phyloP scores from a whole-genome alignment of 495 filamentous ascomycete genomes.

The Neurospora sp. region DNA sequence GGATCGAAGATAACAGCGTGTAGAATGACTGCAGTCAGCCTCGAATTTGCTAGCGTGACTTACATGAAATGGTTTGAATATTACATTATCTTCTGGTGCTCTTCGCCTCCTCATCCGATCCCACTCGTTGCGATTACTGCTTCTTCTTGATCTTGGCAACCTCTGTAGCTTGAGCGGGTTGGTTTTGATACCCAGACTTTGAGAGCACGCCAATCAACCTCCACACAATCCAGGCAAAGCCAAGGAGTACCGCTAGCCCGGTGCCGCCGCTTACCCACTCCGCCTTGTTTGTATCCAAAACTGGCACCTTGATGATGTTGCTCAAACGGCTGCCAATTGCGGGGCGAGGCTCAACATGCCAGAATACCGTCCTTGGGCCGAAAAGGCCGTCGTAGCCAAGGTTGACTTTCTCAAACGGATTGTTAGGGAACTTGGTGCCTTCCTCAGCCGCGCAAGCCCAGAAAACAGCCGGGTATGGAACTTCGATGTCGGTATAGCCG shows the following conservation, averaged over 20 bases:
- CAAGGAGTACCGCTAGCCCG: slow-evolving; percentile 53
- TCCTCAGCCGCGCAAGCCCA: slow-evolving; percentile 81
- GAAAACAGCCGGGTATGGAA: slow-evolving; percentile 75
- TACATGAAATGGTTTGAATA: neutral
- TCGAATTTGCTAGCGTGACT: neutral
- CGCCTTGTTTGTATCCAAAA: slow-evolving; percentile 54
- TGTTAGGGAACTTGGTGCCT: slow-evolving; percentile 60
- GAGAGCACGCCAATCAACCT: slow-evolving; percentile 42
- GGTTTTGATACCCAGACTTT: slow-evolving; percentile 16
- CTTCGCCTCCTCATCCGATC: neutral
- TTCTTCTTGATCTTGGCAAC: slow-evolving; percentile 29
- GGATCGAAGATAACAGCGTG: neutral
- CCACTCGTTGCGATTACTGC: slow-evolving; percentile 15
- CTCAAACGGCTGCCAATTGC: slow-evolving; percentile 35
- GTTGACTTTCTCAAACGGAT: slow-evolving; percentile 76
- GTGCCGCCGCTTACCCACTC: slow-evolving; percentile 62
- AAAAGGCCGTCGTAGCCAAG: slow-evolving; percentile 86
- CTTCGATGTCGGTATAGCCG: slow-evolving; percentile 37
- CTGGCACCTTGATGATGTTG: slow-evolving; percentile 60
- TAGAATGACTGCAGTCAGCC: neutral
- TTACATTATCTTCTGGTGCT: neutral
- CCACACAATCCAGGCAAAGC: slow-evolving; percentile 68
- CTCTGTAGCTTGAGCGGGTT: slow-evolving; percentile 6
- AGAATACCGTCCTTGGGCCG: slow-evolving; percentile 70
- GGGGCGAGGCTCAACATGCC: slow-evolving; percentile 59